A percentile compares a stretch with the other conserved stretches of the same genome.
These are phyloP conservation scores for Eleusine coracana DNA, from an alignment of 176 grass and related monocot species.

Conservation along the genomic window DNA sequence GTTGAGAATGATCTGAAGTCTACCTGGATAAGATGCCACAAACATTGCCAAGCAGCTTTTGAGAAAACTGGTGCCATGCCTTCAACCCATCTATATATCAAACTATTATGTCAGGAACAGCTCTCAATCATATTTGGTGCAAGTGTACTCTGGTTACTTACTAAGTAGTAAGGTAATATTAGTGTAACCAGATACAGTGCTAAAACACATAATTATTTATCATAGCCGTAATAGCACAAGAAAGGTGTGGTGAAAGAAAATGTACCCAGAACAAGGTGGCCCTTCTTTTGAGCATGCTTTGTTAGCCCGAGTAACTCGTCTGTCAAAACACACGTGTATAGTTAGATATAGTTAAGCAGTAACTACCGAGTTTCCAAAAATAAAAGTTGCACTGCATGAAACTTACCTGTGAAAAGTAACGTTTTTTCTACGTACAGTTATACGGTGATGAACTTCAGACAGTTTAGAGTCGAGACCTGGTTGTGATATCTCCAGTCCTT, in stretches of 20 bases:
- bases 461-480: slow-evolving; percentile 77
- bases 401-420: slow-evolving; percentile 70
- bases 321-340: slow-evolving; percentile 39
- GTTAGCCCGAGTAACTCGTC: slow-evolving; percentile 67
- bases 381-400: slow-evolving; percentile 26
- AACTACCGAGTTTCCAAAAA: slow-evolving; percentile 25
- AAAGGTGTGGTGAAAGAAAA: slow-evolving; percentile 27
- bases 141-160: background rate
- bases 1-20: slow-evolving; percentile 23
- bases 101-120: slow-evolving; percentile 27
- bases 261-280: slow-evolving; percentile 87
- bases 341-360: slow-evolving; percentile 29
- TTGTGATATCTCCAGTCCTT: slow-evolving; percentile 87
- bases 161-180: slow-evolving; percentile 15
- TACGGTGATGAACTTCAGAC: slow-evolving; percentile 89
- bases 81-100: slow-evolving; percentile 82
- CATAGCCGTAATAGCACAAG: slow-evolving; percentile 10
- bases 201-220: slow-evolving; percentile 21
- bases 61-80: slow-evolving; percentile 90
- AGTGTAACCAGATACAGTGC: slow-evolving; percentile 2
- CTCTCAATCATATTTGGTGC: slow-evolving; percentile 14
- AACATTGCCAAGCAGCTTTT: slow-evolving; percentile 85
- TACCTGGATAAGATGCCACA: slow-evolving; percentile 97
- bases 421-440: slow-evolving; percentile 71
- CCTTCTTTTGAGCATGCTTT: slow-evolving; percentile 70